Evolutionary conservation across 257 asterid genomes (phyloP).

Genomic region (Misopates orontium): DNA sequence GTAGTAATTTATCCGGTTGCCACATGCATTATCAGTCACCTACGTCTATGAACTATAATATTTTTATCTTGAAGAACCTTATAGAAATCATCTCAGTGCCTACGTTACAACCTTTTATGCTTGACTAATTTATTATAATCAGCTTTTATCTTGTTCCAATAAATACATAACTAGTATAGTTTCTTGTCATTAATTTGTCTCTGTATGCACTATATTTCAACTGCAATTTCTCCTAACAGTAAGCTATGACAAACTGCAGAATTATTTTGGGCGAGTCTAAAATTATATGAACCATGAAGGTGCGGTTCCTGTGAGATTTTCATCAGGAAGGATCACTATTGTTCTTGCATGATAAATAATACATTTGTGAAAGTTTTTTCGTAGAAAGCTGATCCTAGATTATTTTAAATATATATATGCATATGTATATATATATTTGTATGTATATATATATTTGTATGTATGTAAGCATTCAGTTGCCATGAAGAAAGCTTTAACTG

Average conservation of each 20-base stretch:
- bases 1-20: too few relatives aligned
- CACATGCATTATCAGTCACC: too few relatives aligned
- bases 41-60: too few relatives aligned
- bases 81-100: too few relatives aligned
- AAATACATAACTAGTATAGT: background rate
- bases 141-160: background rate
- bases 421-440: too few relatives aligned
- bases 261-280: background rate
- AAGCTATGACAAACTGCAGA: constrained; percentile 14
- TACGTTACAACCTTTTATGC: constrained; percentile 16
- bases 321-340: background rate
- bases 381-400: constrained; percentile 14
- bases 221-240: background rate
- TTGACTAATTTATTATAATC: constrained; percentile 1
- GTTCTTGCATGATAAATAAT: constrained; percentile 7
- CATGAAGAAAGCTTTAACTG: background rate
- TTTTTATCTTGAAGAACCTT: too few relatives aligned
- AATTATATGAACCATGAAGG: constrained; percentile 7
- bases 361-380: background rate
- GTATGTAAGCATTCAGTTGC: constrained; percentile 20
- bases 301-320: constrained; percentile 6
- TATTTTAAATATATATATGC: background rate
- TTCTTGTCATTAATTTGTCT: constrained; percentile 6
- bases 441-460: too few relatives aligned
- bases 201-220: background rate